phyloP scores from a whole-genome alignment of 1,139 yeast species.

The Lodderomyces metapsilosis region DNA sequence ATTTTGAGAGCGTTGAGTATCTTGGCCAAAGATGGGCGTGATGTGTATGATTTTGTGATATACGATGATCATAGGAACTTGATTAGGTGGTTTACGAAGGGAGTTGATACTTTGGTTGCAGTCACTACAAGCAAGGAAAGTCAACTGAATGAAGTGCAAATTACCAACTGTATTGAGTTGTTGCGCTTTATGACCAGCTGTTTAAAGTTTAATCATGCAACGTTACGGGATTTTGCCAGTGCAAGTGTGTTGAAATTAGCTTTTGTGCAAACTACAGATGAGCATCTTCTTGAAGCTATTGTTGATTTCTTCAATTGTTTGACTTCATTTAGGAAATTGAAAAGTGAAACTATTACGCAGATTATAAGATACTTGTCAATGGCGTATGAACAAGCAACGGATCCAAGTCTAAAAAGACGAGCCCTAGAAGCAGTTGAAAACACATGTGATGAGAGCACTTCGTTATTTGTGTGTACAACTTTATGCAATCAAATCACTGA shows the following conservation, averaged over 20 bases:
- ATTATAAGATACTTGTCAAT: neutral
- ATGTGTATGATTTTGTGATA: slow-evolving; percentile 56
- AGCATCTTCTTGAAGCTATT: neutral
- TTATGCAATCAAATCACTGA: neutral
- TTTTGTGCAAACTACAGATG: neutral
- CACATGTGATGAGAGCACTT: neutral
- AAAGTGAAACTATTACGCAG: neutral
- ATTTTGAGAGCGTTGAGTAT: slow-evolving; percentile 51
- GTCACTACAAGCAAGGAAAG: neutral
- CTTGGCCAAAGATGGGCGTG: slow-evolving; percentile 62
- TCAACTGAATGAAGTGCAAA: neutral
- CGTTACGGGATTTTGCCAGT: slow-evolving; percentile 9
- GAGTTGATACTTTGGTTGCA: slow-evolving; percentile 16
- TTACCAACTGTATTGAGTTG: slow-evolving; percentile 21
- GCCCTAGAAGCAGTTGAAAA: neutral
- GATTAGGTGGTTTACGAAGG: slow-evolving; percentile 21
- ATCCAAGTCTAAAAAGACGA: neutral
- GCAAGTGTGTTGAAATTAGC: neutral
- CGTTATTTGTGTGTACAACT: neutral
- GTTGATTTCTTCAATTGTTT: neutral
- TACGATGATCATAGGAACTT: slow-evolving; percentile 45
- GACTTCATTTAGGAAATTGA: neutral
- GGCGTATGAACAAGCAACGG: neutral
- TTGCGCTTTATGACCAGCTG: slow-evolving; percentile 42
- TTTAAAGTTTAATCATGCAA: slow-evolving; percentile 47